Percentiles rank a stretch among this genome's conserved stretches.
phyloP scores from a whole-genome alignment of 192 early-diverging fungal species.

The Coemansia sp. region DNA sequence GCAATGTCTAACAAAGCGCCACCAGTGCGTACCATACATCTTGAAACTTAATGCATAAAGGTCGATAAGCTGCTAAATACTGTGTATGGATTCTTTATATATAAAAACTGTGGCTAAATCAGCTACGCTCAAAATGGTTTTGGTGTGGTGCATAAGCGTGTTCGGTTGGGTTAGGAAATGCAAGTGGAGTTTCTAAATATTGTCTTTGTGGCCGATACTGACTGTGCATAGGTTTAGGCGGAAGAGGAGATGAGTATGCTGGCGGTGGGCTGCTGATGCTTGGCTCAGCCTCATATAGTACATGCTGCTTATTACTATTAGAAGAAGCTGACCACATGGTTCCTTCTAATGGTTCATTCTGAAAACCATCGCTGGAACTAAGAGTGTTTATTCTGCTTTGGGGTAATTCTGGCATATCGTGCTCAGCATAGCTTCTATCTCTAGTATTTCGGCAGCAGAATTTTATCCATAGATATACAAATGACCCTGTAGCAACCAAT shows the following conservation, averaged over 20 bases:
- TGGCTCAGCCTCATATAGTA: neutral
- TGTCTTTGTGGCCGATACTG: neutral
- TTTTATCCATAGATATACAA: neutral
- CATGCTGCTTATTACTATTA: neutral
- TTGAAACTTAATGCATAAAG: too few relatives aligned
- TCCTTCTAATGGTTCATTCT: neutral
- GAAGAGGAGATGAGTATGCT: neutral
- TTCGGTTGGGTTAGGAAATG: neutral
- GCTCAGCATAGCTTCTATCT: too few relatives aligned
- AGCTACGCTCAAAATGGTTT: too few relatives aligned
- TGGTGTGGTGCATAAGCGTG: too few relatives aligned
- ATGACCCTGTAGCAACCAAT: neutral
- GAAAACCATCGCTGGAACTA: too few relatives aligned
- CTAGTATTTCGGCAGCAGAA: neutral
- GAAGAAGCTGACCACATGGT: neutral
- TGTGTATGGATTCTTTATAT: too few relatives aligned
- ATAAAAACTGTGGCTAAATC: too few relatives aligned
- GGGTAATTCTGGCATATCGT: too few relatives aligned
- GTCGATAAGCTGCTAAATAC: too few relatives aligned
- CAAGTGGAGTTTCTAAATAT: neutral
- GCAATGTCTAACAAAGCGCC: slow-evolving; percentile 8
- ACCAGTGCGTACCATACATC: slow-evolving; percentile 1
- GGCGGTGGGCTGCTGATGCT: neutral
- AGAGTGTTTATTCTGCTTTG: too few relatives aligned
- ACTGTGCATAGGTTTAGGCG: neutral